Percentiles rank a stretch among this genome's conserved stretches.
Conservation (phyloP, 495 filamentous ascomycete species). For the Podospora bellae-mahoneyi region DNA sequence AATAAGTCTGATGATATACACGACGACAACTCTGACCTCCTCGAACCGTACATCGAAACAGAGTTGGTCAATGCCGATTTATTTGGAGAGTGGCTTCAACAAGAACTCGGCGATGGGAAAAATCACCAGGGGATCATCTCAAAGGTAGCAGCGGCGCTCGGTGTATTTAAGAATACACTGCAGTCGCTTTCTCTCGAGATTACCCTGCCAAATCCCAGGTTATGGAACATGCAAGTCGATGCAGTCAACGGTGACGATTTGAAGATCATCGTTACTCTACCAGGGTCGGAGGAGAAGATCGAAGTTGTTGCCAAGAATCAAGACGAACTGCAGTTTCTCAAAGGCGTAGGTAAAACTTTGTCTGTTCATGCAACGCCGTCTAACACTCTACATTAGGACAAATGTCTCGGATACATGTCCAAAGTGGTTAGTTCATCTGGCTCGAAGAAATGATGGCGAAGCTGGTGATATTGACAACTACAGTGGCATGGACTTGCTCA, state of each 20-base stretch:
- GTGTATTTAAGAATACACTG: conserved; percentile 2
- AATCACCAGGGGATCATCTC: conserved; percentile 12
- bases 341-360: conserved; percentile 18
- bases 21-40: background rate
- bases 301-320: conserved; percentile 16
- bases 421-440: conserved; percentile 14
- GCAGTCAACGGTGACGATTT: conserved; percentile 6
- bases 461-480: too few species aligned
- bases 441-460: background rate
- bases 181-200: background rate
- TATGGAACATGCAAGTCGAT: background rate
- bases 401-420: conserved; percentile 23
- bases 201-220: background rate
- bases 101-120: background rate
- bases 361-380: background rate
- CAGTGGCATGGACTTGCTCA: background rate
- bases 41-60: conserved; percentile 2
- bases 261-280: conserved; percentile 4
- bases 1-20: background rate
- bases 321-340: conserved; percentile 7
- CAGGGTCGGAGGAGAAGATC: background rate
- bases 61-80: conserved; percentile 16
- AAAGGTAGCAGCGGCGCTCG: background rate
- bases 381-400: conserved; percentile 9
- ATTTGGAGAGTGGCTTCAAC: conserved; percentile 18